A percentile compares a stretch with the other conserved stretches of the same genome.
Conservation (phyloP, 805 yeast species). For the Kregervanrija fluxuum region DNA sequence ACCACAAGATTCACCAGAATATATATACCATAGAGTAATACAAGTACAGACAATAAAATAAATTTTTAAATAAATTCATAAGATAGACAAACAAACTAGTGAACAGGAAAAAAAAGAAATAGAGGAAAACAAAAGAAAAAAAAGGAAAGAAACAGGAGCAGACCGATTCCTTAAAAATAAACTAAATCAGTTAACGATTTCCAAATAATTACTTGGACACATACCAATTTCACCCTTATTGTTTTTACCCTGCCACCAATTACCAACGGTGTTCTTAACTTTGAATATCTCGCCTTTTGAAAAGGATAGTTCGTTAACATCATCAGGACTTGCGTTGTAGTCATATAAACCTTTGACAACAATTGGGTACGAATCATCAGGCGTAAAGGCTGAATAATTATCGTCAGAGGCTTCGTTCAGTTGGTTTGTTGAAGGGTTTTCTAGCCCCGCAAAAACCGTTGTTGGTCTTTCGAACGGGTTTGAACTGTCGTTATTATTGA, state of each 20-base stretch:
- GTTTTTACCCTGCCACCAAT: slow-evolving; percentile 98
- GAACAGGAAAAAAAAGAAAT: not conserved
- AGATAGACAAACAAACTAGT: not conserved
- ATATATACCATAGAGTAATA: no score
- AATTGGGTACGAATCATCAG: slow-evolving; percentile 53
- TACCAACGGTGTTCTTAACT: slow-evolving; percentile 87
- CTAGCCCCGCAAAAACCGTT: not conserved
- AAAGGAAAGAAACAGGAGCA: not conserved
- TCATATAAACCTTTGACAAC: slow-evolving; percentile 81
- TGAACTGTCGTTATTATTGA: no score
- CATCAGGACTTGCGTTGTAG: slow-evolving; percentile 86
- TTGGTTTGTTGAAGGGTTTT: not conserved
- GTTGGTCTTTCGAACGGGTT: not conserved
- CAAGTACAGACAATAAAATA: no score
- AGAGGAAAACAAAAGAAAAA: no score
- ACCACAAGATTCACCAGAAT: no score
- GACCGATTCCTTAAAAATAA: not conserved
- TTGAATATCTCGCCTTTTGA: slow-evolving; percentile 85
- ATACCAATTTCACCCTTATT: slow-evolving; percentile 90
- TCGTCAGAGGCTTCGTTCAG: slow-evolving; percentile 2
- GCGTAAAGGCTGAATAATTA: slow-evolving; percentile 8
- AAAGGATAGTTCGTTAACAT: slow-evolving; percentile 86
- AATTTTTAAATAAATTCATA: no score
- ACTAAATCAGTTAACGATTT: slow-evolving; percentile 40
- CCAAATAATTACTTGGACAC: slow-evolving; percentile 92